phyloP scores from a whole-genome alignment of 306 rosid species.

The Astragalus membranaceus region DNA sequence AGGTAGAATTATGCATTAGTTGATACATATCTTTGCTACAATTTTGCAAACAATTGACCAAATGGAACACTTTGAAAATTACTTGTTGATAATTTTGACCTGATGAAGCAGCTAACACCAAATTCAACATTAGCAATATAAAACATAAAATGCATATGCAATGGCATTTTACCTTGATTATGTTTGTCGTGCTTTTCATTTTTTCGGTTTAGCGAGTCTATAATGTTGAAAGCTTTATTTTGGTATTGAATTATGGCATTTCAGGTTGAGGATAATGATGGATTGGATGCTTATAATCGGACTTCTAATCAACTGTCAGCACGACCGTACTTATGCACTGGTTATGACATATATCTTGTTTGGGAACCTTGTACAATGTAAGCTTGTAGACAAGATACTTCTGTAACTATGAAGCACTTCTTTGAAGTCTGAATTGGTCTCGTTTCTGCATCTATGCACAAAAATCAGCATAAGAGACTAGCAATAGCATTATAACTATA shows the following conservation, averaged over 20 bases:
- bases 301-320: conserved; percentile 22
- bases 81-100: neutral
- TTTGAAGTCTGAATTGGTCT: neutral
- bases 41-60: neutral
- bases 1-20: neutral
- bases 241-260: conserved; percentile 7
- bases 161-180: conserved; percentile 3
- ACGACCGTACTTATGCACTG: conserved; percentile 85
- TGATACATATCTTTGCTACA: neutral
- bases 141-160: conserved; percentile 8
- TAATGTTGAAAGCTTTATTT: conserved; percentile 1
- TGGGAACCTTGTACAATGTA: conserved; percentile 98
- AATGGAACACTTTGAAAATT: neutral
- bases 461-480: neutral
- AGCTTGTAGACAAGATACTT: conserved; percentile 22
- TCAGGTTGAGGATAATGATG: conserved; percentile 68
- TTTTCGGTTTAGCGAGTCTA: neutral
- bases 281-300: conserved; percentile 22
- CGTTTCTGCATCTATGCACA: neutral
- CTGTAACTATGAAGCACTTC: conserved; percentile 13
- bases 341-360: conserved; percentile 84
- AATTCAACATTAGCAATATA: neutral
- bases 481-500: neutral
- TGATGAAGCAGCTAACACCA: conserved; percentile 12
- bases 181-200: neutral